Conservation (phyloP, 2,329 filamentous ascomycete species). For the Hypoxylon sp. region DNA sequence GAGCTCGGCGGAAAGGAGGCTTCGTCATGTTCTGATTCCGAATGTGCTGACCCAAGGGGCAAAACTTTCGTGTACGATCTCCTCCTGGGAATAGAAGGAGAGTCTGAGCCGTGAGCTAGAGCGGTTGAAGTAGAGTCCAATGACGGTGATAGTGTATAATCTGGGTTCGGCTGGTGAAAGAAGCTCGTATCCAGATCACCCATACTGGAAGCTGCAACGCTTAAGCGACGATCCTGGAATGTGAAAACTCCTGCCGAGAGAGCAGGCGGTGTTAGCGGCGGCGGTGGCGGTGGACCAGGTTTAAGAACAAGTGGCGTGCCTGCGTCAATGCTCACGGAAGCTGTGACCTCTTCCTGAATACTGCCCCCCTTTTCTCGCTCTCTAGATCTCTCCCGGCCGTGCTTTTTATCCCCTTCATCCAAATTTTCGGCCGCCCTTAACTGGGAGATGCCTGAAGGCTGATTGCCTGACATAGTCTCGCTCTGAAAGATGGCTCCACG, state of each 20-base stretch:
- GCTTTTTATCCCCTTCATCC: slow-evolving; percentile 26
- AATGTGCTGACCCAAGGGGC: slow-evolving; percentile 53
- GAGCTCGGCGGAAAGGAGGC: slow-evolving; percentile 63
- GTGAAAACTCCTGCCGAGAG: slow-evolving; percentile 61
- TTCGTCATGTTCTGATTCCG: slow-evolving; percentile 39
- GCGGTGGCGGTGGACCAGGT: slow-evolving; percentile 61
- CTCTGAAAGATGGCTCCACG: slow-evolving; percentile 52
- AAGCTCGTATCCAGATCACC: slow-evolving; percentile 58
- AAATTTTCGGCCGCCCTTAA: slow-evolving; percentile 22
- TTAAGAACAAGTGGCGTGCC: slow-evolving; percentile 54
- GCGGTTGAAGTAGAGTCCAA: slow-evolving; percentile 46
- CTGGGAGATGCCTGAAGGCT: slow-evolving; percentile 41
- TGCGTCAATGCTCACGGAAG: slow-evolving; percentile 45
- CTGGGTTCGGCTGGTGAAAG: slow-evolving; percentile 66
- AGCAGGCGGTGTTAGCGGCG: slow-evolving; percentile 66
- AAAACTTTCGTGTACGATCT: slow-evolving; percentile 62
- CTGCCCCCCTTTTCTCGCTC: slow-evolving; percentile 35
- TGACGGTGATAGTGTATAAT: slow-evolving; percentile 61
- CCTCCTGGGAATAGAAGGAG: slow-evolving; percentile 56
- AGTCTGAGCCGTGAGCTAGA: slow-evolving; percentile 46
- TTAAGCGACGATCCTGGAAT: slow-evolving; percentile 59
- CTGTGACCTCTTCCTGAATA: slow-evolving; percentile 30
- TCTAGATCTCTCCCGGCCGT: slow-evolving; percentile 28
- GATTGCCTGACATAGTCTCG: slow-evolving; percentile 50
- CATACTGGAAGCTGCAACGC: slow-evolving; percentile 54